A percentile compares a stretch with the other conserved stretches of the same genome.
Evolutionary conservation across 2,329 filamentous ascomycete species (phyloP).

Genomic region (Pseudocercospora macadamiae): DNA sequence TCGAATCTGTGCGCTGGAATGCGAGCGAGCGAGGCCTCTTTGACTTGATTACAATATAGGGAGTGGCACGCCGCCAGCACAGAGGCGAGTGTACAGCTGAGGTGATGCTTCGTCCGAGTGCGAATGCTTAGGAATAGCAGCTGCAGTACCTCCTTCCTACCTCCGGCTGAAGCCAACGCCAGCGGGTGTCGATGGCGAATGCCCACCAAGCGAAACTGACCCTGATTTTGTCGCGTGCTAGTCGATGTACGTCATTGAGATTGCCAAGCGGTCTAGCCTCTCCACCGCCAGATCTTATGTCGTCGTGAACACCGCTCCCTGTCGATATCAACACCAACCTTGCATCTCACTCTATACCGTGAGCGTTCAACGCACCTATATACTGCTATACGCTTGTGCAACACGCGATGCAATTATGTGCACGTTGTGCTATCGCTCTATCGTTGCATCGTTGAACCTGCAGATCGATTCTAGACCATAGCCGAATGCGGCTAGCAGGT

Average conservation of each 20-base stretch:
- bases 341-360: background rate
- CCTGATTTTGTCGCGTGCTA: background rate
- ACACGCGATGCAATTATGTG: too few species aligned
- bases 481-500: background rate
- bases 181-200: background rate
- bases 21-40: background rate
- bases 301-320: background rate
- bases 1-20: background rate
- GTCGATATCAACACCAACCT: too few species aligned
- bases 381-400: too few species aligned
- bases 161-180: background rate
- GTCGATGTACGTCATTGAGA: background rate
- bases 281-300: background rate
- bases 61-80: background rate
- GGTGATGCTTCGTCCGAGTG: background rate
- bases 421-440: background rate
- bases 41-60: background rate
- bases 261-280: background rate
- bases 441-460: background rate
- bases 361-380: background rate
- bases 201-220: background rate
- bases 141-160: background rate
- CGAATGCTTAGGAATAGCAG: background rate
- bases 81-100: background rate
- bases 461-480: background rate